These are phyloP conservation scores for Vigna radiata DNA, from an alignment of 306 rosid genomes.

Conservation along the genomic window DNA sequence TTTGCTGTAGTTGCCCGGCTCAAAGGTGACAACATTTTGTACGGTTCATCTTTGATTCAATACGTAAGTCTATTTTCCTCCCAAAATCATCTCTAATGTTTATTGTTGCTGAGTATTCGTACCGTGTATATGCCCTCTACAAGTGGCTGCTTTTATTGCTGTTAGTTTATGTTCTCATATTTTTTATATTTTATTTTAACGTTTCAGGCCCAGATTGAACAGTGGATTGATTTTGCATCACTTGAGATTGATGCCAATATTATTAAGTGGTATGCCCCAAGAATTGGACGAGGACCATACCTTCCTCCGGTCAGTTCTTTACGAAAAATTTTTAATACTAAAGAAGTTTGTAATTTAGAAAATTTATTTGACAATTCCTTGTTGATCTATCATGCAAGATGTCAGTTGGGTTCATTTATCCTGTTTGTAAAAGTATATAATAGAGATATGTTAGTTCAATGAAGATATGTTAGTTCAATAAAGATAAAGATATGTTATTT, in stretches of 20 bases:
- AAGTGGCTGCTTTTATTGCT: not conserved
- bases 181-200: conserved; percentile 2
- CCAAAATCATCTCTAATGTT: not conserved
- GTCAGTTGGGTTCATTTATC: not conserved
- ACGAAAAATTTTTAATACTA: not conserved
- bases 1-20: conserved; percentile 68
- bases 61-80: conserved; percentile 51
- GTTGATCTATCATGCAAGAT: not conserved
- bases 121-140: not conserved
- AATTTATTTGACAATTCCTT: not conserved
- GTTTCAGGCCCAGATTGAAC: conserved; percentile 78
- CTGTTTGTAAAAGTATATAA: not conserved
- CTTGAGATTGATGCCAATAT: conserved; percentile 71
- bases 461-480: no score
- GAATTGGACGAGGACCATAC: conserved; percentile 51
- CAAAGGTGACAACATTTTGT: conserved; percentile 56
- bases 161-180: not conserved
- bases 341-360: not conserved
- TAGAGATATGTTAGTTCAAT: not conserved
- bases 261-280: conserved; percentile 50
- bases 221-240: conserved; percentile 89
- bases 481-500: not conserved
- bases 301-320: conserved; percentile 74
- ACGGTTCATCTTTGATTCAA: conserved; percentile 72
- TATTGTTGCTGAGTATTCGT: not conserved